These are phyloP conservation scores for Suaeda aralocaspica DNA, from an alignment of 148 eudicot species.

Conservation along the genomic window DNA sequence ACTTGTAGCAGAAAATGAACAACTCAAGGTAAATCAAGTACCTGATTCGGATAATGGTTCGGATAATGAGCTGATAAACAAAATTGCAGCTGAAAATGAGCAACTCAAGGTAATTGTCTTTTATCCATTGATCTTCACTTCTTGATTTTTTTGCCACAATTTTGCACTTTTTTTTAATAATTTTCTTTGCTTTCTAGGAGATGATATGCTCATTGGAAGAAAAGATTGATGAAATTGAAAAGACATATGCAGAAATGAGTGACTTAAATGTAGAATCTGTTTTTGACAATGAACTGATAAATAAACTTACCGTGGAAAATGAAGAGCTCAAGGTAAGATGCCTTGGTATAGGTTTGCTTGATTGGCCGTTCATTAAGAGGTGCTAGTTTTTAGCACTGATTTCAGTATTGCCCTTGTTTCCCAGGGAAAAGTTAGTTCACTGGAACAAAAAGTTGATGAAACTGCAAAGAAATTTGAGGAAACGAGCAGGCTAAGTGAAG, in stretches of 20 bases:
- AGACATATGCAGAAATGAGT: slow-evolving; percentile 28
- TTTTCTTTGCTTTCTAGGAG: background rate
- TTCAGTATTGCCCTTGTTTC: background rate
- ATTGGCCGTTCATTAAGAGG: background rate
- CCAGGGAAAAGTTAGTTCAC: slow-evolving; percentile 42
- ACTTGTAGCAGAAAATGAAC: slow-evolving; percentile 7
- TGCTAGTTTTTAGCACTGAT: background rate
- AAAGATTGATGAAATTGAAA: slow-evolving; percentile 64
- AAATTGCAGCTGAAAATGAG: slow-evolving; percentile 62
- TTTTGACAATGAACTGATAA: slow-evolving; percentile 1
- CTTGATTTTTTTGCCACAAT: too few relatives aligned
- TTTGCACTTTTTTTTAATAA: background rate
- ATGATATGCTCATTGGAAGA: slow-evolving; percentile 62
- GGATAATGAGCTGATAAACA: slow-evolving; percentile 45
- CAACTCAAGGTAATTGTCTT: slow-evolving; percentile 66
- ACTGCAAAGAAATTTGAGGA: slow-evolving; percentile 55
- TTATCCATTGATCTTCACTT: too few relatives aligned
- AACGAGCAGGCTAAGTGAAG: slow-evolving; percentile 60
- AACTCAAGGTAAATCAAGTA: slow-evolving; percentile 3
- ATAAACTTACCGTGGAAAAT: slow-evolving; percentile 1
- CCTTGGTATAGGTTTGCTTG: background rate
- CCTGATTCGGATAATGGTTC: too few relatives aligned
- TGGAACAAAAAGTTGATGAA: slow-evolving; percentile 68
- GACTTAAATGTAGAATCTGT: background rate
- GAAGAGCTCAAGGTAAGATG: slow-evolving; percentile 9